phyloP scores from a whole-genome alignment of 345 rosid species.

The Ricinus communis region DNA sequence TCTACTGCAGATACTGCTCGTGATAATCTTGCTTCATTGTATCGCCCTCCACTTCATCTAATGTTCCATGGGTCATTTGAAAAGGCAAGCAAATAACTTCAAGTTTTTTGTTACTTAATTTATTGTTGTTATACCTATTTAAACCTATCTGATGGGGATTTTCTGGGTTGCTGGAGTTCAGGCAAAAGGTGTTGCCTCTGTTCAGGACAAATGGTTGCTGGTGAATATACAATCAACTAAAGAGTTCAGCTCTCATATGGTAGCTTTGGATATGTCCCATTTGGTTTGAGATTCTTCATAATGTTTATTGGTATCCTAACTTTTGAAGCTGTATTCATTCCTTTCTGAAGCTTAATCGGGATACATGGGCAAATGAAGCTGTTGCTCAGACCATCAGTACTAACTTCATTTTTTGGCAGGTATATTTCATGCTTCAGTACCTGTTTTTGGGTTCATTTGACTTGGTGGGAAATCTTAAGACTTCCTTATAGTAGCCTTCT shows the following conservation, averaged over 20 bases:
- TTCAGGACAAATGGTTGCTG: conserved; percentile 91
- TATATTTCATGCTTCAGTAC: conserved; percentile 23
- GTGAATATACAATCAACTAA: conserved; percentile 88
- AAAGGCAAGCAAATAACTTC: conserved; percentile 41
- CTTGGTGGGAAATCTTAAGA: background rate
- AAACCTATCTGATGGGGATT: conserved; percentile 7
- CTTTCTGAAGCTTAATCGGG: conserved; percentile 82
- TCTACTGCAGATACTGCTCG: conserved; percentile 57
- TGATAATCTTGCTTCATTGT: conserved; percentile 91
- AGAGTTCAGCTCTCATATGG: conserved; percentile 97
- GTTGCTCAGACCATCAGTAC: conserved; percentile 83
- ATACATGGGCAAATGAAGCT: conserved; percentile 98
- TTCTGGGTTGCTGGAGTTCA: conserved; percentile 27
- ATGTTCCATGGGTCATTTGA: conserved; percentile 92
- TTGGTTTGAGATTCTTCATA: background rate
- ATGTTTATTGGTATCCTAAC: background rate
- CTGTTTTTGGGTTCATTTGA: background rate
- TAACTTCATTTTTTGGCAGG: conserved; percentile 99
- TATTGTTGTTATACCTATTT: conserved; percentile 9
- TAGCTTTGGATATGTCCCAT: conserved; percentile 17
- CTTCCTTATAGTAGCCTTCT: background rate
- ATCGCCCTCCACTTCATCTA: conserved; percentile 88
- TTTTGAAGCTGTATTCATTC: conserved; percentile 23
- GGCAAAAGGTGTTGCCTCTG: conserved; percentile 78
- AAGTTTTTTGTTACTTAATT: background rate